phyloP scores from a whole-genome alignment of 768 basidiomycete species.

The Lentinula boryana region DNA sequence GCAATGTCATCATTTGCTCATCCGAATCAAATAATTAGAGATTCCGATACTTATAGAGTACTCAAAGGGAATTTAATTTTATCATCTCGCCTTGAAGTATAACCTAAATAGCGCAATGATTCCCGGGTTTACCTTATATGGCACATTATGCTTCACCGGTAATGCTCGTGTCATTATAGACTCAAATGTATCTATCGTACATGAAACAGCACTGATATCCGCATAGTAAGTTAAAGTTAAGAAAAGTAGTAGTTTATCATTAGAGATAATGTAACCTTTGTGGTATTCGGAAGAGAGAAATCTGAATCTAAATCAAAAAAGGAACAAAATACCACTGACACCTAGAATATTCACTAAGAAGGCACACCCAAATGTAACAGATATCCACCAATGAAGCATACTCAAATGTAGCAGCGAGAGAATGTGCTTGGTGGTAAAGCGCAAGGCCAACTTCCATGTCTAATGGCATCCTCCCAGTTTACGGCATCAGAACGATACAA shows the following conservation, averaged over 20 bases:
- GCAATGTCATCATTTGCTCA: not conserved
- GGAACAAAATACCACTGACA: not conserved
- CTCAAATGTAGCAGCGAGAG: conserved; percentile 68
- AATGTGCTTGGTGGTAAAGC: conserved; percentile 72
- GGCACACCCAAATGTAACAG: not conserved
- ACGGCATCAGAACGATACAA: conserved; percentile 49
- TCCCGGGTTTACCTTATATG: conserved; percentile 1
- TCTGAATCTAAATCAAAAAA: not conserved
- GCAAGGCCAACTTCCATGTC: conserved; percentile 66
- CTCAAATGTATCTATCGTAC: not conserved
- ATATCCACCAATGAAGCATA: not conserved
- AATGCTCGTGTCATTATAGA: no score
- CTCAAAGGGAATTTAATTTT: no score
- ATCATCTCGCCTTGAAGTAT: not conserved
- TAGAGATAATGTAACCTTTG: conserved; percentile 1
- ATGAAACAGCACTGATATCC: not conserved
- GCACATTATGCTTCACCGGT: not conserved
- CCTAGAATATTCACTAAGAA: not conserved
- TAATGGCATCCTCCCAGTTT: conserved; percentile 63
- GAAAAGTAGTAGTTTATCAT: not conserved
- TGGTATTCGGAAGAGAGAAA: not conserved
- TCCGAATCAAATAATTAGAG: no score
- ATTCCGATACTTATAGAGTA: no score
- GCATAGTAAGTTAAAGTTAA: not conserved
- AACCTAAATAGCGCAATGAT: not conserved